These are phyloP conservation scores for Mortierella sp. DNA, from an alignment of 371 early-diverging fungal genomes.

Conservation along the genomic window DNA sequence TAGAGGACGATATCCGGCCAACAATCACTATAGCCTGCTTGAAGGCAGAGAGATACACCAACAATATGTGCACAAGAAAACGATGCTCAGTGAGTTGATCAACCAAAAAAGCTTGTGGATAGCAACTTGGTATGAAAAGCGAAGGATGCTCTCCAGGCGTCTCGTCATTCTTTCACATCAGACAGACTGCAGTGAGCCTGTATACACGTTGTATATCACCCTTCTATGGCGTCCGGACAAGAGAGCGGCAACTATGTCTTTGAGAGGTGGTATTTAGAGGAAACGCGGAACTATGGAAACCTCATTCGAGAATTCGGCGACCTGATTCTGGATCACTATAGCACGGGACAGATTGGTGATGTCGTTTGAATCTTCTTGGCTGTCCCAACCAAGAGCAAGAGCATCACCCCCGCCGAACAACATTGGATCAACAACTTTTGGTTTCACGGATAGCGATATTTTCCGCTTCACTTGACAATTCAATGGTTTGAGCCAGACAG, in stretches of 20 bases:
- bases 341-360: too few relatives aligned
- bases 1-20: not conserved
- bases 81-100: slow-evolving; percentile 65
- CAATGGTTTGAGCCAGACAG: too few relatives aligned
- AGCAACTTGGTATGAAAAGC: slow-evolving; percentile 61
- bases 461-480: too few relatives aligned
- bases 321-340: too few relatives aligned
- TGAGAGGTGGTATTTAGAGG: slow-evolving; percentile 86
- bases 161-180: not conserved
- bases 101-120: slow-evolving; percentile 72
- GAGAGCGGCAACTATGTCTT: slow-evolving; percentile 81
- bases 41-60: slow-evolving; percentile 57
- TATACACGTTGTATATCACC: slow-evolving; percentile 41
- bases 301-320: slow-evolving; percentile 86
- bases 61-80: slow-evolving; percentile 69
- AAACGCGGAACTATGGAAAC: slow-evolving; percentile 82
- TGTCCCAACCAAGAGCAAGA: too few relatives aligned
- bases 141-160: not conserved
- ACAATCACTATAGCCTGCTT: not conserved
- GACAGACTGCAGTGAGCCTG: too few relatives aligned
- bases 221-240: slow-evolving; percentile 48
- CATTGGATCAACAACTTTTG: too few relatives aligned
- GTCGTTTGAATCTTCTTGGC: too few relatives aligned
- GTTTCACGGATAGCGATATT: too few relatives aligned
- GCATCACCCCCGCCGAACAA: too few relatives aligned